These are phyloP conservation scores for Aspergillus spinulosporus DNA, from an alignment of 2,329 filamentous ascomycete genomes.

Conservation along the genomic window DNA sequence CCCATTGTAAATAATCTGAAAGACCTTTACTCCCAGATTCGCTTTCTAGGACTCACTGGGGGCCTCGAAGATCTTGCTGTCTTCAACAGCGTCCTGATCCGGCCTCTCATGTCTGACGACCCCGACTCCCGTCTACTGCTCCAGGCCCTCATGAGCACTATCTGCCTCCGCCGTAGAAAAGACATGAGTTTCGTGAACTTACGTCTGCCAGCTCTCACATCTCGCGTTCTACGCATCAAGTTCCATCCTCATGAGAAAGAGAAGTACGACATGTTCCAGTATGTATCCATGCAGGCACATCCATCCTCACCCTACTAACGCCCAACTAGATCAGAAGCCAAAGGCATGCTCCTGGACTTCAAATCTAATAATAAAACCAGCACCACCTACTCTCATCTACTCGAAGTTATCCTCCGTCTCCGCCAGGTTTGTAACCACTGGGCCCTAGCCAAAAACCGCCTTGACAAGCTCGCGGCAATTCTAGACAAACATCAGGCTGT, in stretches of 20 bases:
- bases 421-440: conserved; percentile 88
- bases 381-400: conserved; percentile 68
- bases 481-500: conserved; percentile 69
- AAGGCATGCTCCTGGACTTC: conserved; percentile 66
- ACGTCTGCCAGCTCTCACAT: conserved; percentile 72
- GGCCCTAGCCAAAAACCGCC: conserved; percentile 73
- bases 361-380: conserved; percentile 49
- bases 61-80: conserved; percentile 71
- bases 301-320: neutral
- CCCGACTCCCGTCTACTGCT: conserved; percentile 63
- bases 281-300: conserved; percentile 34
- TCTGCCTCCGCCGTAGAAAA: conserved; percentile 80
- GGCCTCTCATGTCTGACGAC: conserved; percentile 63
- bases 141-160: conserved; percentile 74
- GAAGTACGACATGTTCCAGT: conserved; percentile 74
- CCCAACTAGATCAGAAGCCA: conserved; percentile 63
- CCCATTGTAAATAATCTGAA: conserved; percentile 81
- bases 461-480: conserved; percentile 69
- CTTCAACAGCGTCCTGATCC: conserved; percentile 71
- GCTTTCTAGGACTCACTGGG: conserved; percentile 73
- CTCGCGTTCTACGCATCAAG: conserved; percentile 73
- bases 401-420: conserved; percentile 79
- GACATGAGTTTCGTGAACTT: conserved; percentile 87
- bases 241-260: conserved; percentile 72
- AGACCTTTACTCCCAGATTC: conserved; percentile 77